A percentile compares a stretch with the other conserved stretches of the same genome.
These are phyloP conservation scores for Nannochloris sp. DNA, from an alignment of 139 green algal species.

Conservation along the genomic window DNA sequence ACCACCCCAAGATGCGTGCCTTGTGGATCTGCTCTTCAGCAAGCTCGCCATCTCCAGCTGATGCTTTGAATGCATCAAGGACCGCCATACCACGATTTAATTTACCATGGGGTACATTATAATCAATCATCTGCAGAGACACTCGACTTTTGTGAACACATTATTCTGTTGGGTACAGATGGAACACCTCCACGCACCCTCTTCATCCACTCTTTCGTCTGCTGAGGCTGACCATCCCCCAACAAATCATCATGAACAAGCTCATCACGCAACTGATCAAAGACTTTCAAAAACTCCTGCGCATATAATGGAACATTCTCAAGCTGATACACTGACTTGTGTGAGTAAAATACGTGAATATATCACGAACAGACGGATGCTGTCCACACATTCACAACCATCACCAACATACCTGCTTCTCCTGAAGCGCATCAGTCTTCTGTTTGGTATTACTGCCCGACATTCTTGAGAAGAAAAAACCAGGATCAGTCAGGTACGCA, in stretches of 20 bases:
- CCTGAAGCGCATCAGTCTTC: conserved; percentile 18
- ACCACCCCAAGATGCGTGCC: conserved; percentile 87
- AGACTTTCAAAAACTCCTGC: conserved; percentile 66
- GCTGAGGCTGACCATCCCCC: conserved; percentile 41
- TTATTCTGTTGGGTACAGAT: no score
- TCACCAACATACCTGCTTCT: conserved; percentile 23
- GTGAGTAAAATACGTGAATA: no score
- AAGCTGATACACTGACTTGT: background rate
- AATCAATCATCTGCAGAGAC: conserved; percentile 73
- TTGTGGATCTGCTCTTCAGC: conserved; percentile 56
- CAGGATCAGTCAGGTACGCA: no score
- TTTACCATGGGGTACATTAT: conserved; percentile 94
- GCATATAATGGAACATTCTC: conserved; percentile 18
- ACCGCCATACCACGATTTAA: conserved; percentile 96
- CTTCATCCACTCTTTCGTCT: conserved; percentile 54
- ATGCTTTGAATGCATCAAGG: conserved; percentile 59
- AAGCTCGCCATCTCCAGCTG: conserved; percentile 12
- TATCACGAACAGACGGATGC: no score
- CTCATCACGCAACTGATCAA: conserved; percentile 57
- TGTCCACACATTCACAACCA: no score
- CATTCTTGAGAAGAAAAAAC: no score
- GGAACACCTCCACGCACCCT: conserved; percentile 36
- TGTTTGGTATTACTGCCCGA: conserved; percentile 16
- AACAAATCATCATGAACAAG: conserved; percentile 50
- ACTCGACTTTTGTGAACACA: background rate